Evolutionary conservation across 257 asterid species (phyloP).

Genomic region (Lavandula angustifolia): DNA sequence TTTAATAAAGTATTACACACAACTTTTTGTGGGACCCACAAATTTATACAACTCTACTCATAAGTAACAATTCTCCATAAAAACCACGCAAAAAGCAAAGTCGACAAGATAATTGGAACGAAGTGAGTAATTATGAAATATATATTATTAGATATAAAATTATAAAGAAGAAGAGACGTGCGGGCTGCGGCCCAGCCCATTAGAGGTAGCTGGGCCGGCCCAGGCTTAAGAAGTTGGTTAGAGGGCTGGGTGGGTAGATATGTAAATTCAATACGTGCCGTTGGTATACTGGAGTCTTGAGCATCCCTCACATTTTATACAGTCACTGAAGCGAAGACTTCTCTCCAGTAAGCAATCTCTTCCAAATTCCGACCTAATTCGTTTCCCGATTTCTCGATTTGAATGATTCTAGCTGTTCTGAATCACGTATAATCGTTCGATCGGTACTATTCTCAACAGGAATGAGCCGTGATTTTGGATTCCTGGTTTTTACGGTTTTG

Average conservation of each 20-base stretch:
- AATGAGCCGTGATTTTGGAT: conserved; percentile 55
- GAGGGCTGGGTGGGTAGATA: conserved; percentile 13
- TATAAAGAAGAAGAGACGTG: too few species aligned
- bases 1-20: too few species aligned
- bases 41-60: too few species aligned
- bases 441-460: conserved; percentile 29
- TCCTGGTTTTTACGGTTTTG: conserved; percentile 53
- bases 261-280: conserved; percentile 30
- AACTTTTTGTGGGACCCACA: too few species aligned
- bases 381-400: not conserved
- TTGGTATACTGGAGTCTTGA: conserved; percentile 24
- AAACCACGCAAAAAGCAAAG: too few species aligned
- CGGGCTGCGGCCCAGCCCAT: too few species aligned
- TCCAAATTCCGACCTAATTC: not conserved
- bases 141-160: too few species aligned
- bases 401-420: conserved; percentile 2
- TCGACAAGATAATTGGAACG: too few species aligned
- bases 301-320: conserved; percentile 4
- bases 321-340: conserved; percentile 37
- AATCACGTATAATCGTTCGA: conserved; percentile 1
- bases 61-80: too few species aligned
- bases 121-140: too few species aligned
- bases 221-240: not conserved
- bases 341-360: conserved; percentile 27
- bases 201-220: conserved; percentile 15